Base-by-base conservation (phyloP, 371 early-diverging fungal species). In the Syncephalastrum contaminatum region DNA sequence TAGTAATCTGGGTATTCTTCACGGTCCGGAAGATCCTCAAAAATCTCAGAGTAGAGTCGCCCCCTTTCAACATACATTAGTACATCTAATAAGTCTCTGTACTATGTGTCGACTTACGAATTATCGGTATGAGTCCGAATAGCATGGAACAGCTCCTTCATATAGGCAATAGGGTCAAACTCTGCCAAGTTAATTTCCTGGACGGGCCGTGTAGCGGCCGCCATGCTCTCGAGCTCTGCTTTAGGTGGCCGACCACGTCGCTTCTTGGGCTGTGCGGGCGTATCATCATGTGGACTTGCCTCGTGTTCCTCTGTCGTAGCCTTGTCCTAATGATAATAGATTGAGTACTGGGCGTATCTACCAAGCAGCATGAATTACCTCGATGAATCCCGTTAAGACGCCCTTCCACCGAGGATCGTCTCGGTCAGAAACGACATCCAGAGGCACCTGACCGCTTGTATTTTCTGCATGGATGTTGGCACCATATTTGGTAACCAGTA, bases 1-100 rank as follows among this genome's bases (percentile, higher is more conserved):
- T 94, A 97, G 66, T 97, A 97, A 59, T 96, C 96, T 0, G 97
- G 95, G 58, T 95, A 95, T 41, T 89, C 86, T 18, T 77, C 69
- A 16, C 76, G 60, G 51, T 83, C 85, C 0, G 96, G 96, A 13
- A 94, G 69, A 36, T 87, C 86, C 45, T 85, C 70, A 67, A 96
- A 97, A 43, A 89, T 68, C 51, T 89, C 92, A 8, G 86, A 69
- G 24, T 90, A 64, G n/a, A 72, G 67, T 8, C 88, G 83, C 20
- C 82, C 88, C 46, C 86, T 86, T 58, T 22, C 25, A 22, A 45
- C 4, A n/a, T 40, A 43, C 18, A 22, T 53, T 25, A 48, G 56
- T 25, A 41, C 22, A 42, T 46, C 39, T 53, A 14, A 14, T 13
- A 25, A 5, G 3, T 22, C 3, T 15, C 25, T 12, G 19, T 44